phyloP scores from a whole-genome alignment of 306 rosid species.

The Cucurbita ficifolia region DNA sequence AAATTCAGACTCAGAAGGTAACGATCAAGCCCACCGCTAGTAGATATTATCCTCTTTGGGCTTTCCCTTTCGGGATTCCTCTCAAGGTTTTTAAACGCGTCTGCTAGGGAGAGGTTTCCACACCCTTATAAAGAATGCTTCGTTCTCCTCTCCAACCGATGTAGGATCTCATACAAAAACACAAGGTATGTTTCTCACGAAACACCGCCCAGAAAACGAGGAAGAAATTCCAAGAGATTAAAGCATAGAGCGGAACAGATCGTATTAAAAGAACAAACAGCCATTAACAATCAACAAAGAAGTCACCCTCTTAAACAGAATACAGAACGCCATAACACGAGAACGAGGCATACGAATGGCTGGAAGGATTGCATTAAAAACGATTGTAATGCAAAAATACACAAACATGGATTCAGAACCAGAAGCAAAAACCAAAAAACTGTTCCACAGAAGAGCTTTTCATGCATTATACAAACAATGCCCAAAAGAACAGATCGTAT shows the following conservation, averaged over 20 bases:
- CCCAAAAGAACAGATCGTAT: background rate
- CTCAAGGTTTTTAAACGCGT: no score
- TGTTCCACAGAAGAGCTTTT: background rate
- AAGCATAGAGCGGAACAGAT: background rate
- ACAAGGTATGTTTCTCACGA: background rate
- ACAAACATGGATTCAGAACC: background rate
- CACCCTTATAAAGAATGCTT: no score
- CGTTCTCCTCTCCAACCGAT: no score
- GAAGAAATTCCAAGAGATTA: background rate
- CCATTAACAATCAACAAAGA: background rate
- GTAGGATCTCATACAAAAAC: no score
- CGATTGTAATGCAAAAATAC: background rate
- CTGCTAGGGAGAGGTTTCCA: no score
- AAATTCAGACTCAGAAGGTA: background rate
- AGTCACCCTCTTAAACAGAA: background rate
- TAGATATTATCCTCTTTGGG: no score
- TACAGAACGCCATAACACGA: background rate
- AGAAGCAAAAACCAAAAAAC: background rate
- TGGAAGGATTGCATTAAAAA: background rate
- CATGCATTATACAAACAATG: background rate
- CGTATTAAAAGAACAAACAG: background rate
- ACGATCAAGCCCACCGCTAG: no score
- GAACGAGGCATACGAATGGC: background rate
- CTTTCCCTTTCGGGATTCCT: no score
- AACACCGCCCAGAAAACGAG: no score